Base-by-base conservation (phyloP, 257 asterid genomes). In the Linderniella brevidens region DNA sequence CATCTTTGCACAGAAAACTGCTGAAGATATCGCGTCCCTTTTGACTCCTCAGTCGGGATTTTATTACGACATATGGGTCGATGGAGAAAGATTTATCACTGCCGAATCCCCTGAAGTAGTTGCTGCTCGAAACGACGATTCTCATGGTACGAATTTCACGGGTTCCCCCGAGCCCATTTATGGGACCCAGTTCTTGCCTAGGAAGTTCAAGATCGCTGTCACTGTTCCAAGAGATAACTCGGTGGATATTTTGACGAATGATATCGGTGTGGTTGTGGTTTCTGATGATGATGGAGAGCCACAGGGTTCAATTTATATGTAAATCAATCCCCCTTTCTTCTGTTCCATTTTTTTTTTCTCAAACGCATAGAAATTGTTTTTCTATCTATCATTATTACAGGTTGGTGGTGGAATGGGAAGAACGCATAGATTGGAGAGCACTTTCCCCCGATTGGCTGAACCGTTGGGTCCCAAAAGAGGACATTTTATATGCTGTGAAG, bases 321-420 rank as follows among this genome's bases (percentile, higher is more conserved):
- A 74, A 74, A 53, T 64, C 49, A 37, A 45, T 48, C 47, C 65
- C 29, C 15, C 37, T n/a, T 55, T 49, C 46, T 51, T 13, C 17
- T 44, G 4, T 18, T 9, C 13, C 13, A 3, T 3, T 10, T 39
- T 13, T 10, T 37, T 37, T 37, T 6, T 37, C 8, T 39, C 13
- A 10, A 39, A 6, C 40, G 13, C 15, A 13, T 25, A 3, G 13
- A 10, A 10, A 39, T 10, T 39, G 43, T 11, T 39, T 4, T 10
- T 39, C 3, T 10, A 3, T 25, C 13, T 13, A 39, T 39, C 48
- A 40, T 10, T 48, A 71, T 63, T 75, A 25, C 32, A 88, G 98
- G 98, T 88, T 63, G 98, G 98, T 71, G 98, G 98, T 72, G 98
- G 98, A 41, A 84, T 88, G 95, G 98, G 98, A 40, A 76, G 98